Evolutionary conservation across 768 basidiomycete species (phyloP), one percentile per base, ranked within the genome.

Genomic region (Kwoniella dejecticola): DNA sequence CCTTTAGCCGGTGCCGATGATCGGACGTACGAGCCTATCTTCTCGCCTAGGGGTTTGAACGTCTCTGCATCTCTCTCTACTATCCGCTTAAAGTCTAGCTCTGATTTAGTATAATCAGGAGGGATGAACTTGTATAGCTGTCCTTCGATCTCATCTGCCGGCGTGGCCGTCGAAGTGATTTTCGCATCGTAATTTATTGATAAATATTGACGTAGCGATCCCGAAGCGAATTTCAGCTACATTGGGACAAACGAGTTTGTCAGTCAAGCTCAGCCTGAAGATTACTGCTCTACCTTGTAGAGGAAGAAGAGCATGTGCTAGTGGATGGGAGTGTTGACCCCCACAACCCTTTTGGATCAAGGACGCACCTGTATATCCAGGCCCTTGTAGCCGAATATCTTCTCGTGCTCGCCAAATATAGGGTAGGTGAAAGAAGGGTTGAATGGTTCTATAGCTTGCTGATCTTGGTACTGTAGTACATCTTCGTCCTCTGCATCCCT

Each of bases 391-490:
- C 95, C 95, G 76, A 95, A 97, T 57, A 98, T 88, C 81, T 88
- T 93, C 81, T 99, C 93, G 54, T 95, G 89, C 71, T 97, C 91
- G 53, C 95, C 95, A 74, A 87, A 97, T 72, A 99, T 93, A 4
- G 95, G 93, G 80, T 99, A 99, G 0, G 95, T 97, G 81, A 98
- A 99, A 3, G 82, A 81, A 1, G 95, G 95, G 62, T 89, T 84
- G 79, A 96, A 97, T 19, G 82, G 80, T 62, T 85, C 83, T 61
- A 75, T 45, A 10, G 55, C 36, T 33, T 84, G 87, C 13, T 81
- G 78, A 69, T 89, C 88, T 27, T 85, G 82, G 12, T 84, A 82
- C 62, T 78, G 81, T 15, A 88, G 82, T 2, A 75, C 77, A 55
- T 85, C 82, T 64, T 84, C 84, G 79, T 91, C 90, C 60, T 84